phyloP scores from a whole-genome alignment of 441 rosid genomes.

The Brassica hybrid region DNA sequence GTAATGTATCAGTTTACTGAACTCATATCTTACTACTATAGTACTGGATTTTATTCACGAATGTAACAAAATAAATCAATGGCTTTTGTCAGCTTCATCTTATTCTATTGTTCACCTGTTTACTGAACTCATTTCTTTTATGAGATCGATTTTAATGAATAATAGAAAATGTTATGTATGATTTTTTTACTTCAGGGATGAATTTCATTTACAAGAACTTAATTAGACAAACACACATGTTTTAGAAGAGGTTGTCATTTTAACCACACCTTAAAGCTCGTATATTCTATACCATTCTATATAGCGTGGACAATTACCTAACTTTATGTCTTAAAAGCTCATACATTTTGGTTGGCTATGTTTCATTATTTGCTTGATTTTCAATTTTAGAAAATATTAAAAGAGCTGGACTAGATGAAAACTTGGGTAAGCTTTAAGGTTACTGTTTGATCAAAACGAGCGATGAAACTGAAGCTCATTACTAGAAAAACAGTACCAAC shows the following conservation, averaged over 20 bases:
- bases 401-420: neutral
- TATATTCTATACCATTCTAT: neutral
- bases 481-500: neutral
- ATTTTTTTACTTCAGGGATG: too few species aligned
- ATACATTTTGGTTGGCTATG: neutral
- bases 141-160: neutral
- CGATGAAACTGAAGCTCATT: neutral
- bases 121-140: neutral
- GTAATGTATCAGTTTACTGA: neutral
- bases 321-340: neutral
- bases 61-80: neutral
- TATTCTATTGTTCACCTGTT: neutral
- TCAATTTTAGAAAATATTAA: neutral
- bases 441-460: constrained; percentile 18
- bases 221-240: neutral
- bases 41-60: neutral
- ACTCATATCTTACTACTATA: neutral
- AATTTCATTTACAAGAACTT: neutral
- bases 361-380: neutral
- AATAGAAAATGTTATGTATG: neutral
- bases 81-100: neutral
- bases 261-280: neutral
- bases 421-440: constrained; percentile 1
- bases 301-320: neutral
- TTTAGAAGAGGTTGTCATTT: neutral